Percentiles rank a stretch among this genome's conserved stretches.
Conservation (phyloP, 345 rosid genomes). For the Laguncularia racemosa region DNA sequence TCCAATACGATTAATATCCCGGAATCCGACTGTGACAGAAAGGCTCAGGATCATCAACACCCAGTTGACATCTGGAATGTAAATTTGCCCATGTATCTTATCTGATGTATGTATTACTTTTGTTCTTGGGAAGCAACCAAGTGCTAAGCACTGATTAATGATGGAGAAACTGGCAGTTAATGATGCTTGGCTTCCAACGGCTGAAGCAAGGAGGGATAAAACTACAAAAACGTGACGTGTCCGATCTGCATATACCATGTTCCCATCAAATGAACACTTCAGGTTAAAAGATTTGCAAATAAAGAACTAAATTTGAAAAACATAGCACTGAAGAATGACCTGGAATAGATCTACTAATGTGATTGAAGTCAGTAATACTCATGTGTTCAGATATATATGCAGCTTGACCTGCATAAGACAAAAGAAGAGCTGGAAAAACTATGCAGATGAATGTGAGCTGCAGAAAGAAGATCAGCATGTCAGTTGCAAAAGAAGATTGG, state of each 20-base stretch:
- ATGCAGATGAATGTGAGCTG: constrained; percentile 43
- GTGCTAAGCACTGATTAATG: constrained; percentile 55
- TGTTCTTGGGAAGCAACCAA: constrained; percentile 50
- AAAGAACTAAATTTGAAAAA: background rate
- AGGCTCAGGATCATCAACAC: constrained; percentile 53
- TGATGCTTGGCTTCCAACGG: constrained; percentile 49
- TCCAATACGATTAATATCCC: constrained; percentile 25
- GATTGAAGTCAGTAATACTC: constrained; percentile 20
- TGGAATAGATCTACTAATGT: constrained; percentile 38
- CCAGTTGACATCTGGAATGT: constrained; percentile 59
- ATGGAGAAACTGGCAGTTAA: constrained; percentile 61
- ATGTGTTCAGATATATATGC: constrained; percentile 45
- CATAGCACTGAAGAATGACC: constrained; percentile 12
- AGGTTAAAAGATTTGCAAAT: constrained; percentile 1
- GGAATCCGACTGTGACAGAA: constrained; percentile 34
- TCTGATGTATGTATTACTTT: constrained; percentile 56
- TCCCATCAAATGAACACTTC: constrained; percentile 6
- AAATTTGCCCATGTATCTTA: constrained; percentile 47
- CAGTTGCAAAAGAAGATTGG: background rate
- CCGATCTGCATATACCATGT: constrained; percentile 21
- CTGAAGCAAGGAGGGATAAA: constrained; percentile 45
- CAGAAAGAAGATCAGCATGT: constrained; percentile 1
- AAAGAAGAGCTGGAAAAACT: constrained; percentile 40
- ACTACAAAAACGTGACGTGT: constrained; percentile 27
- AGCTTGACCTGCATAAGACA: constrained; percentile 56